Base-by-base conservation (phyloP, 805 yeast species). In the Wickerhamiella cacticola region DNA sequence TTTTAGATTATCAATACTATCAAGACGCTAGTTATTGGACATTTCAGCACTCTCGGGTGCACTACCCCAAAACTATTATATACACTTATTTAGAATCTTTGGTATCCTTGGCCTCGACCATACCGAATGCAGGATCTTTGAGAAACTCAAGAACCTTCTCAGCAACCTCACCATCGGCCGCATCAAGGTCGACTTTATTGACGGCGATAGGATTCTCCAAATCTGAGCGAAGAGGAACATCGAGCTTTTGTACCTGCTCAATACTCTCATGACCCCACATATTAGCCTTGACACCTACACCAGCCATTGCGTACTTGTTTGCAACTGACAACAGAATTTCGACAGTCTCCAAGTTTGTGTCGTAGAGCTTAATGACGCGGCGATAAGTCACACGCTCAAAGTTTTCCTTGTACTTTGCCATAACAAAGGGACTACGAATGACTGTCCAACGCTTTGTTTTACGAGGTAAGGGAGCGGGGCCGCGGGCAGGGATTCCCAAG, bases 321-420 rank as follows among this genome's bases (percentile, higher is more conserved):
- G 89, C 68, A 54, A 80, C 81, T 22, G 92, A 76, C 48, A 89
- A 69, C 78, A 87, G 79, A 45, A 83, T 66, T 63, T 92, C 95
- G 38, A 92, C 68, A 3, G 82, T 80, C 59, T 85, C 95, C 1
- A 88, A 80, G 50, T 82, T 79, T 15, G 95, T 76, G 63, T 92
- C 97, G 72, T 76, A 87, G 24, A 86, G 82, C 55, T 72, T 73
- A 54, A 92, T 70, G 51, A 75, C 63, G 53, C 94, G 76, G 57
- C 80, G 78, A 63, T 77, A 83, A 1, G 97, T 92, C 43, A 76
- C 73, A 68, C 97, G 79, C 68, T 84, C 83, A 67, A 83, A 92
- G 70, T 89, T 92, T 68, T 89, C 95, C 68, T 92, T 92, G 8
- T 92, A 74, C 63, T 87, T 88, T 46, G 96, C 94, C 60, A 85